These are phyloP conservation scores for Aspergillus panamensis DNA, from an alignment of 495 filamentous ascomycete genomes.

Conservation along the genomic window DNA sequence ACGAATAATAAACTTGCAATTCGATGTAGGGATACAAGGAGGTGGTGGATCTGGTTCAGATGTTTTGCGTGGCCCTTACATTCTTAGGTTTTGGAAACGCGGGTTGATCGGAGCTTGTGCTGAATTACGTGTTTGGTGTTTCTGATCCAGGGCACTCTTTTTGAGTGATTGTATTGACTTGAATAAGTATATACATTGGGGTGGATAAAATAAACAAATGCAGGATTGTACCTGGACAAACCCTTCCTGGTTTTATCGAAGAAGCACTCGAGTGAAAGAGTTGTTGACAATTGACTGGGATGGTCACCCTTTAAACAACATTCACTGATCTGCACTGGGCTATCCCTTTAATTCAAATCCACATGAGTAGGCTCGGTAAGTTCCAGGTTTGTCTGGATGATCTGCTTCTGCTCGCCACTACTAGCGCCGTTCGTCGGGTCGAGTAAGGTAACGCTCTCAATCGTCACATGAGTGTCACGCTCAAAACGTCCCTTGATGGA, in stretches of 20 bases:
- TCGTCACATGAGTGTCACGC: constrained; percentile 42
- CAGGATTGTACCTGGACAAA: no score
- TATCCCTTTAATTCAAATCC: constrained; percentile 11
- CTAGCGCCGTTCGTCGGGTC: constrained; percentile 28
- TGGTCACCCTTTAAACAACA: neutral
- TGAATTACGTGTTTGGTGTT: no score
- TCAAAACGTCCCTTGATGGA: constrained; percentile 52
- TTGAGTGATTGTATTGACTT: neutral
- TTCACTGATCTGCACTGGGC: neutral
- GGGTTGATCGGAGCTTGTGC: neutral
- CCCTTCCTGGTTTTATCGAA: neutral
- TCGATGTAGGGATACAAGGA: neutral
- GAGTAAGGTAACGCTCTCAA: constrained; percentile 57
- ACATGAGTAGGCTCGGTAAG: constrained; percentile 28
- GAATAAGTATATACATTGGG: neutral
- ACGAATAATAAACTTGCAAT: neutral
- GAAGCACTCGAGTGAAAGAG: neutral
- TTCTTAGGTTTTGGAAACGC: neutral
- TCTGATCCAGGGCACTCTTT: no score
- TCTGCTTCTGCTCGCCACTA: constrained; percentile 19
- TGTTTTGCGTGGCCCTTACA: neutral
- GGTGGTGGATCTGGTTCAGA: no score
- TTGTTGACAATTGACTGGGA: neutral
- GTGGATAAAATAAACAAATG: neutral
- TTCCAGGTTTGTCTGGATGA: constrained; percentile 23